These are phyloP conservation scores for Albatrellus sp. DNA, from an alignment of 1,284 basidiomycete genomes.

Conservation along the genomic window DNA sequence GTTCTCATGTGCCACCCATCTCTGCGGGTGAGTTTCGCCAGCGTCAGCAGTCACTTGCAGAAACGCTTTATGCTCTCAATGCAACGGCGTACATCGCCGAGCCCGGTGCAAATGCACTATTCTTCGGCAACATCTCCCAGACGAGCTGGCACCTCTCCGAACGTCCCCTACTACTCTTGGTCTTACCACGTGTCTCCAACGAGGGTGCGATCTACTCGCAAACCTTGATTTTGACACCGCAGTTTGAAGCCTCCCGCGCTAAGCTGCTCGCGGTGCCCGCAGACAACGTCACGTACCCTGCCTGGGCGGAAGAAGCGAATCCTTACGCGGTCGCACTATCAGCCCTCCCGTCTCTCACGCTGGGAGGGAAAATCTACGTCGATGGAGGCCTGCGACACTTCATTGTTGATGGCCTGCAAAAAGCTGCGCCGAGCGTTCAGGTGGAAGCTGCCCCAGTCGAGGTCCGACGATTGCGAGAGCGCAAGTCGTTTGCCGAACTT, in stretches of 20 bases:
- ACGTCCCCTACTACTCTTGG: conserved; percentile 61
- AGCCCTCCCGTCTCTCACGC: conserved; percentile 24
- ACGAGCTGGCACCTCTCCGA: conserved; percentile 62
- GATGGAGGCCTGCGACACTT: conserved; percentile 50
- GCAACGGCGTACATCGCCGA: conserved; percentile 63
- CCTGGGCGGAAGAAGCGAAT: conserved; percentile 66
- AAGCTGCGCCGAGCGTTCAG: conserved; percentile 26
- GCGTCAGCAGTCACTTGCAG: conserved; percentile 42
- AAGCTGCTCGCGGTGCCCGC: conserved; percentile 41
- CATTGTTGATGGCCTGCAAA: conserved; percentile 45
- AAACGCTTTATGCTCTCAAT: conserved; percentile 32
- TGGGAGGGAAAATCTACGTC: conserved; percentile 37
- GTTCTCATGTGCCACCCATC: conserved; percentile 39
- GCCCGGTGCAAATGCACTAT: conserved; percentile 60
- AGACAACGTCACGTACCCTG: conserved; percentile 34
- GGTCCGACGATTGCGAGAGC: conserved; percentile 54
- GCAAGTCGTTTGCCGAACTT: conserved; percentile 63
- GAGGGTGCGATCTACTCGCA: conserved; percentile 24
- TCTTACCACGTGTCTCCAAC: conserved; percentile 30
- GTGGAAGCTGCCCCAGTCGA: conserved; percentile 38
- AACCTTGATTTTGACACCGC: conserved; percentile 59
- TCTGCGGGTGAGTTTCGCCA: conserved; percentile 30
- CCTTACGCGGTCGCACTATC: conserved; percentile 49
- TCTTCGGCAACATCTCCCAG: conserved; percentile 59
- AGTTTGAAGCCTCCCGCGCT: conserved; percentile 68